A percentile compares a stretch with the other conserved stretches of the same genome.
Evolutionary conservation across 345 rosid genomes (phyloP).

Genomic region (Iberis pinnata): DNA sequence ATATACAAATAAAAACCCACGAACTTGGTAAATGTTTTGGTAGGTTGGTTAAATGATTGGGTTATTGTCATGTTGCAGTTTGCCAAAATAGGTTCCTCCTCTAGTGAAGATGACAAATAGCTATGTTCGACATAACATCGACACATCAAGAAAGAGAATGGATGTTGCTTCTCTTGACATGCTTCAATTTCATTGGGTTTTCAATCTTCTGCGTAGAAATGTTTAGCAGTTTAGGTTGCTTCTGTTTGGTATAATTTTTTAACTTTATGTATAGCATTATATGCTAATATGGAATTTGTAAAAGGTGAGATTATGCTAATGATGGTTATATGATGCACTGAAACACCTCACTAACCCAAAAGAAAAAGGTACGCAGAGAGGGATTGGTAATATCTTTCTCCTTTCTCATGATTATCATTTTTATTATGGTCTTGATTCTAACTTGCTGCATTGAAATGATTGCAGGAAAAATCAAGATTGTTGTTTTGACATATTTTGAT

Average conservation of each 20-base stretch:
- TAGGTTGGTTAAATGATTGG: neutral
- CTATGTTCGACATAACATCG: conserved; percentile 57
- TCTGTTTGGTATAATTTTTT: too few species aligned
- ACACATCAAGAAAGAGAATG: conserved; percentile 83
- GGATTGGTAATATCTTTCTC: neutral
- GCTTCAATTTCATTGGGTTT: conserved; percentile 96
- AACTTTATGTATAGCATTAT: neutral
- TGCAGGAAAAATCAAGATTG: conserved; percentile 83
- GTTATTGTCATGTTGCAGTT: conserved; percentile 40
- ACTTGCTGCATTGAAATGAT: conserved; percentile 13
- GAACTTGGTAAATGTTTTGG: neutral
- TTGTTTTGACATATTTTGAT: conserved; percentile 92
- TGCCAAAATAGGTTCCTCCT: conserved; percentile 96
- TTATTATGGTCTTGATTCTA: conserved; percentile 15
- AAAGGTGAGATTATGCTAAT: conserved; percentile 96
- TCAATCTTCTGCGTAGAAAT: neutral
- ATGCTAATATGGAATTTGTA: neutral
- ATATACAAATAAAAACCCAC: too few species aligned
- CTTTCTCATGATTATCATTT: conserved; percentile 12
- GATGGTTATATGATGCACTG: conserved; percentile 75
- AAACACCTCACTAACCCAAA: conserved; percentile 80
- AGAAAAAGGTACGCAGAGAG: conserved; percentile 56
- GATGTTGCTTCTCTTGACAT: conserved; percentile 86
- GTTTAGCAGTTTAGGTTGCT: neutral
- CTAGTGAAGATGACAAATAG: conserved; percentile 89